phyloP scores from a whole-genome alignment of 345 rosid species.

The Euclidium syriacum region DNA sequence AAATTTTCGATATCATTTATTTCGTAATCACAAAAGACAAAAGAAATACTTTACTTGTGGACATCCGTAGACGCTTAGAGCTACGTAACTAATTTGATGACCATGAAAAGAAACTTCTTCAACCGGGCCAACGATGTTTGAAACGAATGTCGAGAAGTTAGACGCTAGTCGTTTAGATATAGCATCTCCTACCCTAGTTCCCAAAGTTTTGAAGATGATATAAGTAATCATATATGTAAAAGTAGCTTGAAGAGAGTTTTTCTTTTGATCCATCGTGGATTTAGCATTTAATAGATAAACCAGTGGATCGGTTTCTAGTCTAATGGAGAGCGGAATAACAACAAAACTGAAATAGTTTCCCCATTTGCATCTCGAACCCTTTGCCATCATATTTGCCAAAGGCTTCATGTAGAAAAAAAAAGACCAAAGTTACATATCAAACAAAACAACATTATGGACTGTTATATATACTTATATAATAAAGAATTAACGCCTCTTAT shows the following conservation, averaged over 20 bases:
- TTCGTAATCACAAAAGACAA: too few species aligned
- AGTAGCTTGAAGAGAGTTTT: slow-evolving; percentile 39
- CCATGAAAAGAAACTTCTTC: slow-evolving; percentile 47
- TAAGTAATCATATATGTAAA: slow-evolving; percentile 25
- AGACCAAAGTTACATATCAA: too few species aligned
- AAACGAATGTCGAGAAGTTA: slow-evolving; percentile 34
- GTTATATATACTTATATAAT: too few species aligned
- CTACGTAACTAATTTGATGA: slow-evolving; percentile 41
- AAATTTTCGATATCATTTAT: too few species aligned
- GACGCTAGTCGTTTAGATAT: slow-evolving; percentile 38
- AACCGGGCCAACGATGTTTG: slow-evolving; percentile 41
- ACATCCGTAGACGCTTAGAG: slow-evolving; percentile 41
- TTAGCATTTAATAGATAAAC: slow-evolving; percentile 36
- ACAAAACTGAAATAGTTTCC: slow-evolving; percentile 40
- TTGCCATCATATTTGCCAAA: slow-evolving; percentile 39
- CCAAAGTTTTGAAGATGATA: slow-evolving; percentile 12
- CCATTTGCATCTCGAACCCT: slow-evolving; percentile 15
- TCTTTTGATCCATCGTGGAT: slow-evolving; percentile 37
- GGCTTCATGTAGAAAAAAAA: slow-evolving; percentile 21
- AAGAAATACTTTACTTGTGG: slow-evolving; percentile 32
- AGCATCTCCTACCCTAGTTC: slow-evolving; percentile 34
- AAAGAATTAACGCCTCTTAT: too few species aligned
- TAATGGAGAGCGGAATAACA: slow-evolving; percentile 35
- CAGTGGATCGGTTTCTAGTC: slow-evolving; percentile 31
- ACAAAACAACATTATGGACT: too few species aligned